Evolutionary conservation across 805 yeast species (phyloP), one percentile per base, ranked within the genome.

Genomic region (Lipomyces sp.): DNA sequence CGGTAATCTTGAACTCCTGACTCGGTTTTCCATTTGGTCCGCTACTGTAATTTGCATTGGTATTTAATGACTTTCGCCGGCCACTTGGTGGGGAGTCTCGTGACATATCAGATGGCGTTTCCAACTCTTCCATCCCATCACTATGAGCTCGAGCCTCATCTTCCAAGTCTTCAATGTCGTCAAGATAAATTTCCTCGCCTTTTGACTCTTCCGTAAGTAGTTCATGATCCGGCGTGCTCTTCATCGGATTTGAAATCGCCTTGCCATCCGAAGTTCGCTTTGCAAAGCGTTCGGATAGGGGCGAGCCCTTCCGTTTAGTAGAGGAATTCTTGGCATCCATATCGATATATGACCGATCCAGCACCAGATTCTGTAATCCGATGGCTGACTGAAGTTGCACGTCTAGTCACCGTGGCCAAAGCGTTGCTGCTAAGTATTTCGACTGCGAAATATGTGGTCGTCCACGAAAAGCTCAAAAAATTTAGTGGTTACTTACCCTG

Each of bases 291-390:
- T 59, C 57, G n/a, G 64, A 61, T 5, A 56, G 48, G 11, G 34
- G 33, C 33, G 64, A 61, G 18, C 64, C 64, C n/a, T 53, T 42
- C 24, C 64, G 60, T 60, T 57, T 62, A 3, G 39, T 15, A 37
- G 57, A 35, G 30, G 29, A 60, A 33, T 55, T 33, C 29, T 60
- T 33, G 34, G 54, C 34, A 29, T 51, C 54, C 54, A 51, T 51
- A 15, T 42, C 48, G n/a, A n/a, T 13, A 8, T 15, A 15, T n/a
- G 8, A 4, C 24, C 24, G 15, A n/a, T n/a, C 48, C 24, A 42
- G 18, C 18, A 11, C 18, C 8, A 42, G 15, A 42, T 42, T 42
- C n/a, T 15, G 48, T 42, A 15, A n/a, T 15, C n/a, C 24, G 48
- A 42, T 24, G 48, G 2, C 48, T 42, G 24, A 15, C 48, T n/a